Percentiles rank a stretch among this genome's conserved stretches.
Conservation (phyloP, 345 rosid species). For the Mangifera indica region DNA sequence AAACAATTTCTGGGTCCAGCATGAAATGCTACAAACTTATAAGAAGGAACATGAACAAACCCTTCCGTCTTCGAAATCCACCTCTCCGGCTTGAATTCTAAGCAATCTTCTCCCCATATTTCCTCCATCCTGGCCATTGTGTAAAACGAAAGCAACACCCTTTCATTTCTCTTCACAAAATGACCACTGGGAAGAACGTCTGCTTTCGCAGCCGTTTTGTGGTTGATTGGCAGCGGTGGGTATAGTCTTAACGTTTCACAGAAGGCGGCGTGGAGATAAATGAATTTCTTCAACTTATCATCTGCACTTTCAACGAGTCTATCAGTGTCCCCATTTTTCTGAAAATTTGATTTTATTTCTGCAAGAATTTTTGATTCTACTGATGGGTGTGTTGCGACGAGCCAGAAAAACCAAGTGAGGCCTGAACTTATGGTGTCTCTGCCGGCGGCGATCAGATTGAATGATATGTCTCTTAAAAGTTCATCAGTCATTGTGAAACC, state of each 20-base stretch:
- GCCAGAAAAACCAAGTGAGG: constrained; percentile 45
- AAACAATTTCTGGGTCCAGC: constrained; percentile 31
- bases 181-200: constrained; percentile 38
- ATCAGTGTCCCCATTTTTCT: background rate
- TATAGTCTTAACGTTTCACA: constrained; percentile 28
- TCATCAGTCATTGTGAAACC: constrained; percentile 9
- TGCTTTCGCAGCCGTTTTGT: constrained; percentile 9
- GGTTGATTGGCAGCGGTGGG: constrained; percentile 27
- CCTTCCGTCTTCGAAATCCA: constrained; percentile 31
- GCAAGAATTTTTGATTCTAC: constrained; percentile 8
- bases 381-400: constrained; percentile 33
- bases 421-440: constrained; percentile 41
- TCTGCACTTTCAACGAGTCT: background rate
- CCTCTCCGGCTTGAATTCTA: constrained; percentile 34
- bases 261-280: constrained; percentile 30
- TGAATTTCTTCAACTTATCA: constrained; percentile 5
- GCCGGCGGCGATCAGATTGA: constrained; percentile 36
- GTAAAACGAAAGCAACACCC: constrained; percentile 17
- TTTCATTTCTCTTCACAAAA: background rate
- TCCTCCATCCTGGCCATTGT: constrained; percentile 28
- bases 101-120: constrained; percentile 35
- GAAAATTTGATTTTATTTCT: constrained; percentile 22
- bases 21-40: constrained; percentile 20
- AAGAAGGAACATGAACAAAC: constrained; percentile 21
- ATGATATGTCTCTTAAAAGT: constrained; percentile 28